Percentiles rank a stretch among this genome's conserved stretches.
Conservation (phyloP, 768 basidiomycete species). For the Tylopilus rubrobrunneus region DNA sequence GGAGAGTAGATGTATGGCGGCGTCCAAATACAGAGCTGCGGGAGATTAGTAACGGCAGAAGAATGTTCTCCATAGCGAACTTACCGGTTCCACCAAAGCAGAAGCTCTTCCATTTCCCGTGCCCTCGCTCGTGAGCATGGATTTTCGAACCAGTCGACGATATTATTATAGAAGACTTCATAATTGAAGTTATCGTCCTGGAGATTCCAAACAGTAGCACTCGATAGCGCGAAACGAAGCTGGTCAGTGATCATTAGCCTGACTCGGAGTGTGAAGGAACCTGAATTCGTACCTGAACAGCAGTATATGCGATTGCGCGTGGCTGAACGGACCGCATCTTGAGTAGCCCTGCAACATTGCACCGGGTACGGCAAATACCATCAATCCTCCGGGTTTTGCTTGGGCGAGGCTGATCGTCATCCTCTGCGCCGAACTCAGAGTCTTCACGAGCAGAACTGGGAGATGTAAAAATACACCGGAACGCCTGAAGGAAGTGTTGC, state of each 20-base stretch:
- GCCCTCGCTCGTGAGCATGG: too few species aligned
- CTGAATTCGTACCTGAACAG: neutral
- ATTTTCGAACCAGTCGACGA: neutral
- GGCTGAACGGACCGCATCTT: neutral
- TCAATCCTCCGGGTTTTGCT: too few species aligned
- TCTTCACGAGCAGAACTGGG: neutral
- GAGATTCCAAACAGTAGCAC: neutral
- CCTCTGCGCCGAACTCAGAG: too few species aligned
- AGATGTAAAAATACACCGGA: neutral
- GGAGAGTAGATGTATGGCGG: too few species aligned
- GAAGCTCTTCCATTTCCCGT: too few species aligned
- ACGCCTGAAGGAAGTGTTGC: neutral
- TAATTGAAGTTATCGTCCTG: neutral
- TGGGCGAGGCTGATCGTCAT: too few species aligned
- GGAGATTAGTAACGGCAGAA: too few species aligned
- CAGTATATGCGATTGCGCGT: neutral
- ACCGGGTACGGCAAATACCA: neutral
- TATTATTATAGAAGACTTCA: neutral
- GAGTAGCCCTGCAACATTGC: neutral
- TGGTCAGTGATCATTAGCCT: too few species aligned
- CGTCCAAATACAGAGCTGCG: too few species aligned
- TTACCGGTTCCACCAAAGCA: too few species aligned
- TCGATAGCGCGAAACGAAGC: neutral
- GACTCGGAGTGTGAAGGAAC: too few species aligned
- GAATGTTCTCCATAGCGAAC: too few species aligned